Evolutionary conservation across 2,329 filamentous ascomycete genomes (phyloP).

Genomic region (Fusarium sp.): DNA sequence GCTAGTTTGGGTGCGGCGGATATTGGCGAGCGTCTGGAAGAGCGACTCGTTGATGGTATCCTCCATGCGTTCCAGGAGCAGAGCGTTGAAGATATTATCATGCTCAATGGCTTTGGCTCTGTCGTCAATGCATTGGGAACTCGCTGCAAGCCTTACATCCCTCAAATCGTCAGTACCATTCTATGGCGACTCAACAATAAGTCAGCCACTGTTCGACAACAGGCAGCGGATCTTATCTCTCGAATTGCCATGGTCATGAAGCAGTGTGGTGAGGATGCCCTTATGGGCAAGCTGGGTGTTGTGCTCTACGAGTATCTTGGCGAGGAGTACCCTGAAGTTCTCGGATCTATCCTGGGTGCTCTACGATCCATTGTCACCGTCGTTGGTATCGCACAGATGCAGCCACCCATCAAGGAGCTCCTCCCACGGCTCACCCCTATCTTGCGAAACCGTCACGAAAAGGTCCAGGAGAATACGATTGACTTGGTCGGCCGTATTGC

Average conservation of each 20-base stretch:
- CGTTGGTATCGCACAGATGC: constrained; percentile 97
- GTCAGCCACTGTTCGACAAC: constrained; percentile 93
- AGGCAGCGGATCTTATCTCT: constrained; percentile 95
- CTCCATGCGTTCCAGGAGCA: constrained; percentile 98
- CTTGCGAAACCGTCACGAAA: constrained; percentile 96
- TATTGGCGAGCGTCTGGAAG: constrained; percentile 91
- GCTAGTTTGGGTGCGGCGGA: constrained; percentile 93
- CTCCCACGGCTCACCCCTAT: constrained; percentile 97
- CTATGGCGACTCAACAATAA: constrained; percentile 98
- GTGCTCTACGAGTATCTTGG: constrained; percentile 98
- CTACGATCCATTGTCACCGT: constrained; percentile 97
- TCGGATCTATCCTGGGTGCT: constrained; percentile 95
- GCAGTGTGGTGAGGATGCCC: constrained; percentile 93
- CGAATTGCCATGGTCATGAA: constrained; percentile 99
- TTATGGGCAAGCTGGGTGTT: constrained; percentile 94
- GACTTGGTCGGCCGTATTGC: constrained; percentile 98
- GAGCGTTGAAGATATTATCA: constrained; percentile 93
- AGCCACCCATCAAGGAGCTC: constrained; percentile 95
- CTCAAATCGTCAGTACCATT: constrained; percentile 96
- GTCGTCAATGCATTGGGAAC: constrained; percentile 95
- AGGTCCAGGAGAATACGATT: constrained; percentile 99
- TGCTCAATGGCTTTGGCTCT: constrained; percentile 97
- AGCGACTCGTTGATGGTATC: constrained; percentile 94
- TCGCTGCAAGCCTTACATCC: constrained; percentile 94
- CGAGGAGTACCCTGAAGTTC: constrained; percentile 97